Evolutionary conservation across 2,329 filamentous ascomycete species (phyloP), one percentile per base, ranked within the genome.

Genomic region (Aspergillus ruber): DNA sequence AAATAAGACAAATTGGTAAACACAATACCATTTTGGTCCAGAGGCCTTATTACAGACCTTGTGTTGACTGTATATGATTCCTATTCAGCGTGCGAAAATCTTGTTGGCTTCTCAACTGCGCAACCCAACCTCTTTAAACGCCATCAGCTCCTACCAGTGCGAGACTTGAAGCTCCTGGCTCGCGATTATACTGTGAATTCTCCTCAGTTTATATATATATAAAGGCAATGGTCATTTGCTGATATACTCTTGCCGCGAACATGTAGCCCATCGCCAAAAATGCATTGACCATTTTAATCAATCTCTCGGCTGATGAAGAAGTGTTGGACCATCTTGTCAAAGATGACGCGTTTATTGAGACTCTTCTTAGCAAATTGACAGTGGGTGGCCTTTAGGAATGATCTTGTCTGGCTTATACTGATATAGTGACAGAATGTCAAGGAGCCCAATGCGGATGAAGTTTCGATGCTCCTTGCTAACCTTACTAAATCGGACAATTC

Each of bases 381-480:
- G 82, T 86, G 78, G 72, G 88, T 86, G 70, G 70, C 78, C 79
- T 59, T 36, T 49, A 50, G 49, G 15, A 15, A 35, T 42, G 10
- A 39, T 44, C 36, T 17, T 15, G 7, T 5, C 17, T 9, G 10
- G 9, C 15, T 29, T 32, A n/a, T 49, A 33, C 50, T 56, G 36
- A 57, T 39, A n/a, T 18, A 32, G 3, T 46, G 36, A 35, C 43
- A 72, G 66, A 66, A 65, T 44, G 52, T 48, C 3, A 82, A 85
- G 45, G 91, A 97, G 64, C 78, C 81, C 25, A 90, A 90, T 62
- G 89, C 88, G 45, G 86, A 96, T 62, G 79, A 93, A 36, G 73
- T 94, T 41, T 83, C 89, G 41, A 97, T 96, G 90, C 80, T 98
- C 12, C 78, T 97, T 20, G 90, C 93, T 66, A 98, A 98, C 63